Percentiles rank a stretch among this genome's conserved stretches.
These are phyloP conservation scores for Phytopythium chamaehyphon DNA, from an alignment of 352 stramenopile species.

Conservation along the genomic window DNA sequence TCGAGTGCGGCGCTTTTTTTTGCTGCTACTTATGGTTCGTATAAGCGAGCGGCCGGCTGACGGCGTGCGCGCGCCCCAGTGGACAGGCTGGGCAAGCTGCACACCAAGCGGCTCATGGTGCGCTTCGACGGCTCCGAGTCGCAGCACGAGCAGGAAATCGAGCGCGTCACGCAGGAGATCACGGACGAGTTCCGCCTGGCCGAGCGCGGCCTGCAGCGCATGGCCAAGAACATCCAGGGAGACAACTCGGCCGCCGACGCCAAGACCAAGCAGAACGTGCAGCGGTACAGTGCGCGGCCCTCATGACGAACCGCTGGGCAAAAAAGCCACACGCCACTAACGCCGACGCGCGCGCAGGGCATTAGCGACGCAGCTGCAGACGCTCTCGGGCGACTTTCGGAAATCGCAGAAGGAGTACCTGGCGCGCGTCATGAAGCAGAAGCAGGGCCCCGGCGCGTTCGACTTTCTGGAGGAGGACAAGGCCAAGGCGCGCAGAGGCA, in stretches of 20 bases:
- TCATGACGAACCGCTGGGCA: too few relatives aligned
- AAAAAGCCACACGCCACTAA: neutral
- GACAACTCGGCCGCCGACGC: conserved; percentile 75
- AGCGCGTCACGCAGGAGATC: conserved; percentile 73
- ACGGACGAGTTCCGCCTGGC: conserved; percentile 79
- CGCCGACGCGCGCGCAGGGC: conserved; percentile 26
- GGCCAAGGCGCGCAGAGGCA: conserved; percentile 45
- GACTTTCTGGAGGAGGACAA: conserved; percentile 87
- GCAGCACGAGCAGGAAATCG: conserved; percentile 84
- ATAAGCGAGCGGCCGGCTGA: too few relatives aligned
- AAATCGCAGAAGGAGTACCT: conserved; percentile 99
- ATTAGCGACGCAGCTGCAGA: conserved; percentile 96
- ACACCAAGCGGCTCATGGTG: conserved; percentile 85
- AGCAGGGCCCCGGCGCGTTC: conserved; percentile 91
- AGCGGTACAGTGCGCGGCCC: too few relatives aligned
- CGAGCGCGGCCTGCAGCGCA: conserved; percentile 69
- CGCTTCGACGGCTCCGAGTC: conserved; percentile 84
- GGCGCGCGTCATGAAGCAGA: conserved; percentile 94
- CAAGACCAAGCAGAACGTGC: conserved; percentile 84
- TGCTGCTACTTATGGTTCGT: too few relatives aligned
- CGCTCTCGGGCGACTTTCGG: conserved; percentile 94
- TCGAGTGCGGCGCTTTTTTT: conserved; percentile 82
- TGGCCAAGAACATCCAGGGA: conserved; percentile 53
- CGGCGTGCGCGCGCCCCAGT: conserved; percentile 26
- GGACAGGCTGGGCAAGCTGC: conserved; percentile 81